Evolutionary conservation across 768 basidiomycete species (phyloP).

Genomic region (Mycena albidolilacea): DNA sequence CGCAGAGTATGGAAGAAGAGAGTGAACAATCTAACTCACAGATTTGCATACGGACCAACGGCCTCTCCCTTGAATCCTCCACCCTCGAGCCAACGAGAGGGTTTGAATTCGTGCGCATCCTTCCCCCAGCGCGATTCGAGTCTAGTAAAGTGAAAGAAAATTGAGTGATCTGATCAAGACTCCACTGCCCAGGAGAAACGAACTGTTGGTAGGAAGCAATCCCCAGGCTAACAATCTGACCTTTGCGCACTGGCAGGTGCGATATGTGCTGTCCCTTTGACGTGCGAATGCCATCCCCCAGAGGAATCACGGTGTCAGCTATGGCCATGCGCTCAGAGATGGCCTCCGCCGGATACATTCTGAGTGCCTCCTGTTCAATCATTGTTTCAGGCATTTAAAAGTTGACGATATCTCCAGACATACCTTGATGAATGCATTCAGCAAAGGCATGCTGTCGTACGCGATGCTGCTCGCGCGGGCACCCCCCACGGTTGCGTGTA

Average conservation of each 20-base stretch:
- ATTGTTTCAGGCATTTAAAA: not conserved
- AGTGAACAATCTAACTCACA: not conserved
- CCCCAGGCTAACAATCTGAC: not conserved
- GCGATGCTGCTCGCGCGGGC: too few relatives aligned
- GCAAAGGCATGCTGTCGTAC: too few relatives aligned
- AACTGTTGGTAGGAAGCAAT: slow-evolving; percentile 28
- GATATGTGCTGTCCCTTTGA: not conserved
- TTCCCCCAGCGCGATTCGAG: not conserved
- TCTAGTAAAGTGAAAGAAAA: not conserved
- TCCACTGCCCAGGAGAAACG: not conserved
- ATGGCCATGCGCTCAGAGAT: too few relatives aligned
- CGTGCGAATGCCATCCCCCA: not conserved
- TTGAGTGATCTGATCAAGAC: not conserved
- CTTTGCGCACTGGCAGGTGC: not conserved
- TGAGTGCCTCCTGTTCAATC: not conserved
- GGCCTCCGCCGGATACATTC: too few relatives aligned
- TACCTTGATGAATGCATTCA: not conserved
- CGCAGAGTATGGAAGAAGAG: too few relatives aligned
- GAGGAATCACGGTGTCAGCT: slow-evolving; percentile 10
- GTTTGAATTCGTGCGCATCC: too few relatives aligned
- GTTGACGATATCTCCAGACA: slow-evolving; percentile 16
- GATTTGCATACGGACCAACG: too few relatives aligned
- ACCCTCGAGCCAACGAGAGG: too few relatives aligned
- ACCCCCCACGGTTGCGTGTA: too few relatives aligned
- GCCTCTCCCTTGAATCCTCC: too few relatives aligned